Conservation (phyloP, 164 flowering plant species). For the Santalum album region DNA sequence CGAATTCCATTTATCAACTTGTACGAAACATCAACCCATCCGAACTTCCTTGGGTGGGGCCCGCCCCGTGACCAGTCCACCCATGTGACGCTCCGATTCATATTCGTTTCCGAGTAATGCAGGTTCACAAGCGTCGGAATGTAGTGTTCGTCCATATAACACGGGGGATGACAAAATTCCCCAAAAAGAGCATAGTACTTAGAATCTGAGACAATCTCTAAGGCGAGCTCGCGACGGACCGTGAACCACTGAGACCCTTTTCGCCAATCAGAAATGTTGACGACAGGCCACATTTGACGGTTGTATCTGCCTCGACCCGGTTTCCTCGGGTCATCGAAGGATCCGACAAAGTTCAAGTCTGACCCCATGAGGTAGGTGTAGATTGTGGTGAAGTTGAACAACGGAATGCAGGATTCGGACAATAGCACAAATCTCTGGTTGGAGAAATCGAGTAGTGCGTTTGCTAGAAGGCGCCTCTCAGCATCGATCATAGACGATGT, state of each 20-base stretch:
- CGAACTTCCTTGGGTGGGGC: slow-evolving; percentile 35
- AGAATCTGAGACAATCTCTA: slow-evolving; percentile 25
- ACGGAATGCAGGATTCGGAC: slow-evolving; percentile 60
- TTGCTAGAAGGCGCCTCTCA: slow-evolving; percentile 46
- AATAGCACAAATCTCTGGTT: slow-evolving; percentile 41
- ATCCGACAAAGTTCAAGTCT: slow-evolving; percentile 25
- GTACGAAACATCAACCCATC: slow-evolving; percentile 15
- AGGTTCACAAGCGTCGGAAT: slow-evolving; percentile 29
- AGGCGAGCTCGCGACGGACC: slow-evolving; percentile 25
- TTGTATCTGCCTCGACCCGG: slow-evolving; percentile 42
- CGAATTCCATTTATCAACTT: slow-evolving; percentile 23
- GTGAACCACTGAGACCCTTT: slow-evolving; percentile 60
- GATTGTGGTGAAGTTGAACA: slow-evolving; percentile 45
- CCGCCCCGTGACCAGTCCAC: slow-evolving; percentile 49
- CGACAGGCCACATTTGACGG: slow-evolving; percentile 26
- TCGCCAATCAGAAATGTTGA: slow-evolving; percentile 30
- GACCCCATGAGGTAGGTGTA: slow-evolving; percentile 39
- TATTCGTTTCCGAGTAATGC: slow-evolving; percentile 17
- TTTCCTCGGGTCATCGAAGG: slow-evolving; percentile 27
- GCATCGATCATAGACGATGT: slow-evolving; percentile 41
- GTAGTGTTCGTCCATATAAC: slow-evolving; percentile 46
- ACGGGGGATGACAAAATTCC: slow-evolving; percentile 22
- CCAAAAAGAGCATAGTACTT: slow-evolving; percentile 23
- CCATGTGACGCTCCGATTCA: slow-evolving; percentile 47
- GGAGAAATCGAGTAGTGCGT: slow-evolving; percentile 50